A percentile compares a stretch with the other conserved stretches of the same genome.
Evolutionary conservation across 2,329 filamentous ascomycete species (phyloP).

Genomic region (Pseudopyrenochaeta lycopersici): DNA sequence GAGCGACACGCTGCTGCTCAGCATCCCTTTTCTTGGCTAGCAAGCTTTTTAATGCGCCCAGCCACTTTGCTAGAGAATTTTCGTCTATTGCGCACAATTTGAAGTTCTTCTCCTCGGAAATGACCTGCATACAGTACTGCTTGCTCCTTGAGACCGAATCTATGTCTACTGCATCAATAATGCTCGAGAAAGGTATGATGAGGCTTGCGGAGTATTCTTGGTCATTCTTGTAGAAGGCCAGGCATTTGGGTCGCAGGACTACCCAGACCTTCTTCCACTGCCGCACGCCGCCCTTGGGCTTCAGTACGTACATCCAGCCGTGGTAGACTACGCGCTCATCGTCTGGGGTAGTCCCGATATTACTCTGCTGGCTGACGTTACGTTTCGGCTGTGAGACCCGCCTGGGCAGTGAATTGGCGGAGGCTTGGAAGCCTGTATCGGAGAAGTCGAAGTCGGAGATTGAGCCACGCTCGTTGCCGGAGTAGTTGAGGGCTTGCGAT

Average conservation of each 20-base stretch:
- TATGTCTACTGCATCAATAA: conserved; percentile 92
- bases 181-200: conserved; percentile 78
- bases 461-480: conserved; percentile 74
- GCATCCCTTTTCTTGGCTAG: conserved; percentile 73
- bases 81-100: conserved; percentile 73
- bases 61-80: conserved; percentile 80
- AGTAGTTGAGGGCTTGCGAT: conserved; percentile 71
- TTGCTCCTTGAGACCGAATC: conserved; percentile 88
- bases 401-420: conserved; percentile 56
- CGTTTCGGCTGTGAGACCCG: conserved; percentile 45
- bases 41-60: conserved; percentile 91
- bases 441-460: conserved; percentile 92
- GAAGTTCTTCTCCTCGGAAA: conserved; percentile 81
- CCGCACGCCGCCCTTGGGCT: conserved; percentile 81
- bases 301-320: conserved; percentile 85
- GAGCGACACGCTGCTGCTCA: conserved; percentile 31
- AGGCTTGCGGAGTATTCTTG: conserved; percentile 86
- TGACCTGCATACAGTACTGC: conserved; percentile 87
- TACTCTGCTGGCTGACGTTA: conserved; percentile 72
- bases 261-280: conserved; percentile 97
- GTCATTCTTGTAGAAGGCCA: conserved; percentile 93
- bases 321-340: conserved; percentile 93
- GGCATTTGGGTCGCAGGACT: conserved; percentile 82
- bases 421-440: conserved; percentile 68
- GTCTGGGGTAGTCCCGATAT: conserved; percentile 59